Percentiles rank a stretch among this genome's conserved stretches.
These are phyloP conservation scores for Aspergillus nidulans DNA, from an alignment of 495 filamentous ascomycete species.

Conservation along the genomic window DNA sequence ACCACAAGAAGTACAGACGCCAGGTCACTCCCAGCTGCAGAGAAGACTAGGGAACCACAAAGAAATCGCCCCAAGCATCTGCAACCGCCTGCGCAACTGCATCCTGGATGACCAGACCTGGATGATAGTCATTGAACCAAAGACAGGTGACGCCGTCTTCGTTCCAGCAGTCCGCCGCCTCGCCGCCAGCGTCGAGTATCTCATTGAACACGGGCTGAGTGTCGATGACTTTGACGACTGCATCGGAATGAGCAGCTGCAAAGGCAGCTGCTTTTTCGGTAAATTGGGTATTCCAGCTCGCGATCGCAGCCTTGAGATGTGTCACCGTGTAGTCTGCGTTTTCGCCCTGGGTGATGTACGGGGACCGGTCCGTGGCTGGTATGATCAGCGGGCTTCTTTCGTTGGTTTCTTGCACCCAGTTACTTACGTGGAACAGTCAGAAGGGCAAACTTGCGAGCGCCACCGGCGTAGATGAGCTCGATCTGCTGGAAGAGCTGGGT, in stretches of 20 bases:
- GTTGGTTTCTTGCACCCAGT: too few relatives aligned
- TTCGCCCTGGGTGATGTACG: neutral
- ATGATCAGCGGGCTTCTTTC: neutral
- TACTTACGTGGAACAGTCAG: slow-evolving; percentile 7
- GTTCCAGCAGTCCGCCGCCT: slow-evolving; percentile 6
- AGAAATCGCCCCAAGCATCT: slow-evolving; percentile 3
- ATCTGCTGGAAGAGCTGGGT: slow-evolving; percentile 9
- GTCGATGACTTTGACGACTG: slow-evolving; percentile 6
- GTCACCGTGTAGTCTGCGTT: slow-evolving; percentile 4
- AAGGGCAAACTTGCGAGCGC: slow-evolving; percentile 6
- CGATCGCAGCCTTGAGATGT: neutral
- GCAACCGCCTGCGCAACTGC: slow-evolving; percentile 10
- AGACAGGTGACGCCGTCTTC: slow-evolving; percentile 9
- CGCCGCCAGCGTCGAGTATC: slow-evolving; percentile 2
- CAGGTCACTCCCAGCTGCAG: too few relatives aligned
- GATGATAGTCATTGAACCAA: slow-evolving; percentile 15
- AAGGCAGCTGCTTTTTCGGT: neutral
- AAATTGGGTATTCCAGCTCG: slow-evolving; percentile 5
- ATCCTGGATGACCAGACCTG: slow-evolving; percentile 10
- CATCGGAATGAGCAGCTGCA: neutral
- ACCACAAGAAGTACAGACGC: too few relatives aligned
- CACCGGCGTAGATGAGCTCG: slow-evolving; percentile 6
- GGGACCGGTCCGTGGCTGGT: slow-evolving; percentile 6
- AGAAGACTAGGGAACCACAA: neutral
- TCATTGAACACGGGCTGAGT: slow-evolving; percentile 9